A percentile compares a stretch with the other conserved stretches of the same genome.
These are phyloP conservation scores for Metschnikowia santaceciliae DNA, from an alignment of 805 yeast genomes.

Conservation along the genomic window DNA sequence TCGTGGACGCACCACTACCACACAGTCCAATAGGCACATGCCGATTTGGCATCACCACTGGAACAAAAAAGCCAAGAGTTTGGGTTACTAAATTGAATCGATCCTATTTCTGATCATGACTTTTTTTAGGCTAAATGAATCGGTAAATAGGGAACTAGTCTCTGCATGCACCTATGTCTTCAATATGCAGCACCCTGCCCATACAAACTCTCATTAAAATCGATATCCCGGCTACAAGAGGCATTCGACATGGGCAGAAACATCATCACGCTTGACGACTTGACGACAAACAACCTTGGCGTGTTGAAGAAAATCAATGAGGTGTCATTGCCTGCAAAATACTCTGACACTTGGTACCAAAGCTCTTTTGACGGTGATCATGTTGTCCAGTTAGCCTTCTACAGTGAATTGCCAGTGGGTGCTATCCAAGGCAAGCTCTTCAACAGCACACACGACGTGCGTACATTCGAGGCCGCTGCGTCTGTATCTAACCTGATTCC, in stretches of 20 bases:
- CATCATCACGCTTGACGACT: slow-evolving; percentile 50
- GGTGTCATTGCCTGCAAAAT: slow-evolving; percentile 48
- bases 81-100: too few species aligned
- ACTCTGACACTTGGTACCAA: slow-evolving; percentile 50
- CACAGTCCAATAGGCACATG: slow-evolving; percentile 3
- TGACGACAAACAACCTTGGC: slow-evolving; percentile 59
- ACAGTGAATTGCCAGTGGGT: slow-evolving; percentile 78
- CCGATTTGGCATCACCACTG: neutral
- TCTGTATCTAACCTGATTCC: slow-evolving; percentile 35
- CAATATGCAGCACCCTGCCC: neutral
- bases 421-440: slow-evolving; percentile 56
- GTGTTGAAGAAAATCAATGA: slow-evolving; percentile 54
- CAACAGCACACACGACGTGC: slow-evolving; percentile 39
- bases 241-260: slow-evolving; percentile 34
- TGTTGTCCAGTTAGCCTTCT: slow-evolving; percentile 57
- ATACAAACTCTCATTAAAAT: slow-evolving; percentile 1
- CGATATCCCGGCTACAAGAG: neutral
- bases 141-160: neutral
- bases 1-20: slow-evolving; percentile 5
- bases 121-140: neutral
- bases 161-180: neutral
- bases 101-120: neutral
- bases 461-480: slow-evolving; percentile 22
- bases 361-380: slow-evolving; percentile 46
- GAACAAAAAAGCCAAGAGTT: neutral